Evolutionary conservation across 352 stramenopile species (phyloP).

Genomic region (Pythium rhizo-oryzae): DNA sequence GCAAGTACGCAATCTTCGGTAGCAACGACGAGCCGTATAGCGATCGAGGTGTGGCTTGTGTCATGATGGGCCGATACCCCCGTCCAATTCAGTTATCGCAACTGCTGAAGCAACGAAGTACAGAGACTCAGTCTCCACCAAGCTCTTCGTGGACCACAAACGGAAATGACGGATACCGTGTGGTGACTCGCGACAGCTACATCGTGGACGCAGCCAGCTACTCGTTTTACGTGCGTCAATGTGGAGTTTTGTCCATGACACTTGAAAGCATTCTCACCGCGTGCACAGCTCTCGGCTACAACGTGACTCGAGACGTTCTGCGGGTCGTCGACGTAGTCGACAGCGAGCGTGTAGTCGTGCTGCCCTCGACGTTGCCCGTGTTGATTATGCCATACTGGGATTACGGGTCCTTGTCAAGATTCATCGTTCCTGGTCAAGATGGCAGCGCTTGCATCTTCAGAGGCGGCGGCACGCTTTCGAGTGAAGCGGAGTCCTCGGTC

Average conservation of each 20-base stretch:
- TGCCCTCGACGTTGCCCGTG: conserved; percentile 33
- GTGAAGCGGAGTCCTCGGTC: no score
- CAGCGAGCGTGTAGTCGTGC: conserved; percentile 27
- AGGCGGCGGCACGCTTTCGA: no score
- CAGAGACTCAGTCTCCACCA: no score
- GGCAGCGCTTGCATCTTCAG: no score
- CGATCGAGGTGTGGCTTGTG: no score
- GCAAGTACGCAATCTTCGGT: neutral
- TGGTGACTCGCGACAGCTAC: neutral
- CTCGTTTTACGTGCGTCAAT: neutral
- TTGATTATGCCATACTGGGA: conserved; percentile 48
- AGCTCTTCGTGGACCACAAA: neutral
- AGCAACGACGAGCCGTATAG: neutral
- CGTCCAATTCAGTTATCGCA: conserved; percentile 30
- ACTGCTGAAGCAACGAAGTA: neutral
- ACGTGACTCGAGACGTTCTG: conserved; percentile 20
- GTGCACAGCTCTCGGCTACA: conserved; percentile 19
- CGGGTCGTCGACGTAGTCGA: conserved; percentile 5
- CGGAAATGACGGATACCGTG: conserved; percentile 17
- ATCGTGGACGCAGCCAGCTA: neutral
- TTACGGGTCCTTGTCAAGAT: no score
- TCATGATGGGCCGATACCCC: no score
- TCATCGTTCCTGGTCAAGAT: no score
- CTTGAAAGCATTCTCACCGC: conserved; percentile 4
- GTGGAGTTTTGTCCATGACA: neutral